A percentile compares a stretch with the other conserved stretches of the same genome.
phyloP scores from a whole-genome alignment of 108 stramenopile species.

The Cyclotella choctawhatcheeana region DNA sequence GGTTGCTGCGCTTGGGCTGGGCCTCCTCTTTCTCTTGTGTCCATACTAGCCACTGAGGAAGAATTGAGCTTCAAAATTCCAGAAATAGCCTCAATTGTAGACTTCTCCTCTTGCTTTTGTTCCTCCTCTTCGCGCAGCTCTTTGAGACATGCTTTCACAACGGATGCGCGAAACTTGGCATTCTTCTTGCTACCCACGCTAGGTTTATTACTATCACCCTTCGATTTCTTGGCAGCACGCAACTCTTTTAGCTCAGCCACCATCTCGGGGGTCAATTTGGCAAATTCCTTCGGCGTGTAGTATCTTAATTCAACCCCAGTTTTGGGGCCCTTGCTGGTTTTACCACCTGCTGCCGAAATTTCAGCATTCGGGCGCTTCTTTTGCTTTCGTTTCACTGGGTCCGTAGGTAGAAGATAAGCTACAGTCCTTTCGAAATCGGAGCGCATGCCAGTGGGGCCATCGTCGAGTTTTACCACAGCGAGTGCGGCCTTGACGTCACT shows the following conservation, averaged over 20 bases:
- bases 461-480: not conserved
- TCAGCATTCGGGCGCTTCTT: not conserved
- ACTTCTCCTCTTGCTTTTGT: too few species aligned
- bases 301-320: not conserved
- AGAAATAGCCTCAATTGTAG: not conserved
- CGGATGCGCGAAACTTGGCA: slow-evolving; percentile 4
- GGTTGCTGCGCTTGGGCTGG: not conserved
- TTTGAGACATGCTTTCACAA: not conserved
- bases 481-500: not conserved
- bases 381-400: not conserved
- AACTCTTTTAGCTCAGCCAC: not conserved
- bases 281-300: not conserved
- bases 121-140: not conserved
- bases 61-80: not conserved
- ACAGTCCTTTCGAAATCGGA: not conserved
- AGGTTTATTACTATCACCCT: not conserved
- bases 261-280: not conserved
- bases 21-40: too few species aligned
- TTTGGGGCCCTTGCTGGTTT: not conserved
- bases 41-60: not conserved
- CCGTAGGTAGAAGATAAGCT: not conserved
- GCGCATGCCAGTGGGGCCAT: not conserved
- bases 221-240: not conserved
- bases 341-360: not conserved
- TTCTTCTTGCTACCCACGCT: not conserved